These are phyloP conservation scores for Globisporangium abappressorium DNA, from an alignment of 352 stramenopile species.

Conservation along the genomic window DNA sequence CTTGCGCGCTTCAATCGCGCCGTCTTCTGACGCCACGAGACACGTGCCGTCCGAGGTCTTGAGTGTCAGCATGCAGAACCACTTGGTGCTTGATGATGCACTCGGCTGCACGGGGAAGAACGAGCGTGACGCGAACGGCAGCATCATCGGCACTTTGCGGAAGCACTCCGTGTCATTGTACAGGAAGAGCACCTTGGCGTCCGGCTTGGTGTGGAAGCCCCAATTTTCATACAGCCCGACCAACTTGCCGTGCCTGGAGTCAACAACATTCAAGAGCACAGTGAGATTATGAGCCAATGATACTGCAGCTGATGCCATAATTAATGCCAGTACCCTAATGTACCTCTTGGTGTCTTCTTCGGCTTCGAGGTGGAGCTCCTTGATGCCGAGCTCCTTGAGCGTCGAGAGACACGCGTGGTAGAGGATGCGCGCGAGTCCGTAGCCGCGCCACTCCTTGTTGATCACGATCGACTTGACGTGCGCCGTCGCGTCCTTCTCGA, in stretches of 20 bases:
- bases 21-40: constrained; percentile 66
- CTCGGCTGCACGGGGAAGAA: constrained; percentile 41
- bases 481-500: constrained; percentile 50
- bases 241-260: constrained; percentile 40
- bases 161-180: constrained; percentile 86
- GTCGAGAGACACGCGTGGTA: constrained; percentile 73
- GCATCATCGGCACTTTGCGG: constrained; percentile 80
- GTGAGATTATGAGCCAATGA: no score
- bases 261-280: neutral
- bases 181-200: constrained; percentile 73
- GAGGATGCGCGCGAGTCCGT: constrained; percentile 71
- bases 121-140: constrained; percentile 34
- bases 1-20: constrained; percentile 41
- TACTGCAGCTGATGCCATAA: neutral
- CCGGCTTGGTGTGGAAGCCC: constrained; percentile 52
- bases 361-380: constrained; percentile 51
- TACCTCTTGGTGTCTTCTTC: constrained; percentile 63
- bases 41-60: constrained; percentile 62
- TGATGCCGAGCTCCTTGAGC: constrained; percentile 52
- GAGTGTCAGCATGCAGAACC: constrained; percentile 80
- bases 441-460: constrained; percentile 61
- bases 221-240: constrained; percentile 71
- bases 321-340: neutral
- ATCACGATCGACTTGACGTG: constrained; percentile 80
- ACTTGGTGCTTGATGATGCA: constrained; percentile 25